Evolutionary conservation across 495 filamentous ascomycete species (phyloP).

Genomic region (Thermothielavioides terrestris): DNA sequence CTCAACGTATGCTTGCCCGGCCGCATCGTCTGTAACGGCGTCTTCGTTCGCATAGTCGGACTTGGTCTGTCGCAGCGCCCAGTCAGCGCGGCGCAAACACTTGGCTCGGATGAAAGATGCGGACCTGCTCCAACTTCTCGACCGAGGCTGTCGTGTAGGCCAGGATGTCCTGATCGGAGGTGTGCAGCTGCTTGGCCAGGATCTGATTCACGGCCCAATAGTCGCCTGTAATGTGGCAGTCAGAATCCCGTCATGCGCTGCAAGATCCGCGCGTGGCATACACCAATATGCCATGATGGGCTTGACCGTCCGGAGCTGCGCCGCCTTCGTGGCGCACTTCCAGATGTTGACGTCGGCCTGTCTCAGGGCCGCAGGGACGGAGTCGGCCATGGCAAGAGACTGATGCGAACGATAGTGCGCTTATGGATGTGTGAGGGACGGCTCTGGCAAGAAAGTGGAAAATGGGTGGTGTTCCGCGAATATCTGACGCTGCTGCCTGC

Average conservation of each 20-base stretch:
- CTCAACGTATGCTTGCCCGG: conserved; percentile 84
- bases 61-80: conserved; percentile 49
- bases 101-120: conserved; percentile 1
- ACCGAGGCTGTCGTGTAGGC: conserved; percentile 74
- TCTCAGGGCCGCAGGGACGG: conserved; percentile 66
- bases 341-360: conserved; percentile 62
- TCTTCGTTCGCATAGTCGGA: conserved; percentile 41
- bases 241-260: neutral
- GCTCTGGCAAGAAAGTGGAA: neutral
- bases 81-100: neutral
- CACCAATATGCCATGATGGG: conserved; percentile 93
- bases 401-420: no score
- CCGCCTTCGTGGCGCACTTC: conserved; percentile 67
- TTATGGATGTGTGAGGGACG: neutral
- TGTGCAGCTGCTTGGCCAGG: conserved; percentile 69
- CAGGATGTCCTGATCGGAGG: conserved; percentile 61
- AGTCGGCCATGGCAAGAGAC: conserved; percentile 52
- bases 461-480: neutral
- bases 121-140: conserved; percentile 82
- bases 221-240: conserved; percentile 58
- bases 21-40: conserved; percentile 71
- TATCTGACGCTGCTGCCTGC: no score
- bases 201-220: conserved; percentile 93
- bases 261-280: conserved; percentile 37
- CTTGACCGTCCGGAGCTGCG: conserved; percentile 74